These are phyloP conservation scores for Yamadazyma triangularis DNA, from an alignment of 1,139 yeast genomes.

Conservation along the genomic window DNA sequence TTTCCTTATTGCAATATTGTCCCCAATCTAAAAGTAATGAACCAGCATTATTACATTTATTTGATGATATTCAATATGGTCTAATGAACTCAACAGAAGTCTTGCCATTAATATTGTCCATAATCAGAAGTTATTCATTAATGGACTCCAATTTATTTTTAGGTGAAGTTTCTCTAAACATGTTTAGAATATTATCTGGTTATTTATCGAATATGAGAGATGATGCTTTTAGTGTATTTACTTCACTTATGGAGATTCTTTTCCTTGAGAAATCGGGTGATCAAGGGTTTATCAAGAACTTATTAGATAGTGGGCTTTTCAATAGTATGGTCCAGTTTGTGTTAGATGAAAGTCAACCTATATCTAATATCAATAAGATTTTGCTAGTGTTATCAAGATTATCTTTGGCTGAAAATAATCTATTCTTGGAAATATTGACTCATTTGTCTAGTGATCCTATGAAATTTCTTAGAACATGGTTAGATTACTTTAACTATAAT, in stretches of 20 bases:
- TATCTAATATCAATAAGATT: slow-evolving; percentile 47
- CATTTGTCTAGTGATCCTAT: slow-evolving; percentile 23
- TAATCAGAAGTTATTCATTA: slow-evolving; percentile 68
- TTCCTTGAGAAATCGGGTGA: slow-evolving; percentile 24
- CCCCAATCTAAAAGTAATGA: slow-evolving; percentile 21
- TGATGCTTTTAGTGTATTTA: slow-evolving; percentile 56
- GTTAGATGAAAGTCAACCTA: slow-evolving; percentile 46
- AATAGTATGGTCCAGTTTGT: slow-evolving; percentile 43
- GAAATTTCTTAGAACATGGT: slow-evolving; percentile 29
- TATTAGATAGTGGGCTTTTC: slow-evolving; percentile 46
- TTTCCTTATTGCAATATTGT: slow-evolving; percentile 56
- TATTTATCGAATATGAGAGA: slow-evolving; percentile 65
- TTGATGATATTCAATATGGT: slow-evolving; percentile 47
- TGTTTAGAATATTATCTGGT: slow-evolving; percentile 51
- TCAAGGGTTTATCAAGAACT: slow-evolving; percentile 25
- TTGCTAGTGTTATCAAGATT: slow-evolving; percentile 52
- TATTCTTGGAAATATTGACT: slow-evolving; percentile 35
- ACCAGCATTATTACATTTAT: slow-evolving; percentile 28
- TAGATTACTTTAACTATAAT: slow-evolving; percentile 40
- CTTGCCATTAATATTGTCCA: slow-evolving; percentile 60
- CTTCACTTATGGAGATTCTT: slow-evolving; percentile 58
- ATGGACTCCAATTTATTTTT: slow-evolving; percentile 49
- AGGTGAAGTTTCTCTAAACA: slow-evolving; percentile 25
- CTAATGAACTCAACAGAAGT: slow-evolving; percentile 69
- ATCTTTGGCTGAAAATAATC: slow-evolving; percentile 42